Evolutionary conservation across 139 green algal species (phyloP).

Genomic region (Marvania coccoides): DNA sequence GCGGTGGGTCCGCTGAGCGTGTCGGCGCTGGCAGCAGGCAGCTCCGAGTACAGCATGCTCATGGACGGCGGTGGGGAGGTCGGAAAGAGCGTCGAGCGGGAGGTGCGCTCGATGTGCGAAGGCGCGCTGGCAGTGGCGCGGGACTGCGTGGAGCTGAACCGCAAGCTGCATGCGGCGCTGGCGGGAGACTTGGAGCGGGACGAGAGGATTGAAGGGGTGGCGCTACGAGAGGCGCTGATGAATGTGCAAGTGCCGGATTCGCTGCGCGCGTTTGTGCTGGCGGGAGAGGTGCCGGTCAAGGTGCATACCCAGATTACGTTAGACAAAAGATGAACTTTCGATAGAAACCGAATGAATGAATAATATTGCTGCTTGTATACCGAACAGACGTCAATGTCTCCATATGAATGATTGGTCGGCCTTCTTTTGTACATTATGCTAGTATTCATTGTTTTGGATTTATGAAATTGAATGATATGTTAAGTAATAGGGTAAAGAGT

Average conservation of each 20-base stretch:
- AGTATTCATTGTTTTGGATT: no score
- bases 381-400: no score
- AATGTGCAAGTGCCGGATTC: background rate
- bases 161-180: constrained; percentile 36
- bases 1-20: constrained; percentile 74
- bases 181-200: constrained; percentile 28
- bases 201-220: constrained; percentile 55
- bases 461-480: no score
- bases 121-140: constrained; percentile 57
- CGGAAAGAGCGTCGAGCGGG: constrained; percentile 31
- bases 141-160: constrained; percentile 53
- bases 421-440: no score
- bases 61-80: constrained; percentile 18
- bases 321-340: no score
- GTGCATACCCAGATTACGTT: no score
- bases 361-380: no score
- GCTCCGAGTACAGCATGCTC: constrained; percentile 42
- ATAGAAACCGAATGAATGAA: no score
- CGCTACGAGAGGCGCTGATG: constrained; percentile 9
- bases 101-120: constrained; percentile 61
- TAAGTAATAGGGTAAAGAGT: no score
- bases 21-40: constrained; percentile 49
- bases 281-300: background rate
- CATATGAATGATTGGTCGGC: no score
- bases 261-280: constrained; percentile 11